A percentile compares a stretch with the other conserved stretches of the same genome.
Conservation (phyloP, 2,329 filamentous ascomycete species). For the Ophidiomyces ophidiicola region DNA sequence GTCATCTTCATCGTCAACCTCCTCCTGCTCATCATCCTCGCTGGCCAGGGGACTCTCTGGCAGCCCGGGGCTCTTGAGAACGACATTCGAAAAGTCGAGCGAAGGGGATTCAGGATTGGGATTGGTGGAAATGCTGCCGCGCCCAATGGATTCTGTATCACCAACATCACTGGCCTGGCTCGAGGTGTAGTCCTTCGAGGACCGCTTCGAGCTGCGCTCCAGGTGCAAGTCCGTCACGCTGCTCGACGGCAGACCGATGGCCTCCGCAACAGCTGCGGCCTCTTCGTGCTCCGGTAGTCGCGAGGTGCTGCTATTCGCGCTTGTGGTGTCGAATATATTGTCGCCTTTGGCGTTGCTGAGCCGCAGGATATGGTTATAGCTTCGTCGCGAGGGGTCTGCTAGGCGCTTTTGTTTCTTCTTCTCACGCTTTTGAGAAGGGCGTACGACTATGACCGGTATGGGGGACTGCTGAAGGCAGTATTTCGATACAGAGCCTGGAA, state of each 20-base stretch:
- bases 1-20: constrained; percentile 8
- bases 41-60: constrained; percentile 5
- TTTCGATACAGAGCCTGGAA: constrained; percentile 83
- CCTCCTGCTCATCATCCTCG: constrained; percentile 6
- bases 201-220: constrained; percentile 3
- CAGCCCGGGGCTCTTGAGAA: constrained; percentile 14
- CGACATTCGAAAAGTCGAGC: constrained; percentile 9
- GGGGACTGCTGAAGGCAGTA: constrained; percentile 91
- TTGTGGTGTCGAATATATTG: constrained; percentile 42
- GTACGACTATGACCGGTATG: constrained; percentile 83
- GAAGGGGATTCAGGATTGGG: constrained; percentile 10
- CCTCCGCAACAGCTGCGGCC: constrained; percentile 39
- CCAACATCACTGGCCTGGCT: constrained; percentile 3
- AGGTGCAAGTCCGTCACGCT: constrained; percentile 1
- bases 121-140: constrained; percentile 3
- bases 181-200: constrained; percentile 4
- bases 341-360: constrained; percentile 44
- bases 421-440: constrained; percentile 72
- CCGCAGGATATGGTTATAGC: constrained; percentile 66
- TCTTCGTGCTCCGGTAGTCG: constrained; percentile 38
- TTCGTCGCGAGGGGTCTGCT: constrained; percentile 61
- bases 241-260: constrained; percentile 32
- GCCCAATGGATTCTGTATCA: constrained; percentile 11
- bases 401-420: constrained; percentile 82
- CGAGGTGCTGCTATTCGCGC: constrained; percentile 35